Percentiles rank a stretch among this genome's conserved stretches.
Evolutionary conservation across 305 asterid species (phyloP).

Genomic region (Rubia balearica): DNA sequence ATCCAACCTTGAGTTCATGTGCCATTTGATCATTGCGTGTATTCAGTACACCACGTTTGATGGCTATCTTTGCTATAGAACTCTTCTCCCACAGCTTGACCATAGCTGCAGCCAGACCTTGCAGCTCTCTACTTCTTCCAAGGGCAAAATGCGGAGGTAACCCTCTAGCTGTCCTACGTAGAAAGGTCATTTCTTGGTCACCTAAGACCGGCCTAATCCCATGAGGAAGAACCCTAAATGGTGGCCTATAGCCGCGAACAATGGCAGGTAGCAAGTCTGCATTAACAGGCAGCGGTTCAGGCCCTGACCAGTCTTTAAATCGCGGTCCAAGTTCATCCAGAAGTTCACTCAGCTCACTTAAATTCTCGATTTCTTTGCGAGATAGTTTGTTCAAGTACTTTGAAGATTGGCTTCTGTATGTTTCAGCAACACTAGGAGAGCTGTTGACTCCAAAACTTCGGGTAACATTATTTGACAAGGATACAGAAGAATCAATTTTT

Average conservation of each 20-base stretch:
- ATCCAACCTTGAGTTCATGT: conserved; percentile 78
- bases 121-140: conserved; percentile 82
- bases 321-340: conserved; percentile 79
- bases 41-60: conserved; percentile 82
- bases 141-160: conserved; percentile 91
- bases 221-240: conserved; percentile 66
- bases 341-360: conserved; percentile 48
- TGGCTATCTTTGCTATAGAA: conserved; percentile 77
- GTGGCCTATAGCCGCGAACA: conserved; percentile 59
- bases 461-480: conserved; percentile 20
- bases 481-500: conserved; percentile 23
- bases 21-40: conserved; percentile 86
- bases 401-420: conserved; percentile 23
- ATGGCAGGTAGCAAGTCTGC: conserved; percentile 76
- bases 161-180: conserved; percentile 57
- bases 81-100: conserved; percentile 83
- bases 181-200: conserved; percentile 61
- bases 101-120: conserved; percentile 90
- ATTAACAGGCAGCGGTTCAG: conserved; percentile 78
- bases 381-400: conserved; percentile 31
- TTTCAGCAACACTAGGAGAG: conserved; percentile 23
- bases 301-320: conserved; percentile 79
- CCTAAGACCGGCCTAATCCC: conserved; percentile 45
- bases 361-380: conserved; percentile 43
- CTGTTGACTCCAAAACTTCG: conserved; percentile 18